Percentiles rank a stretch among this genome's conserved stretches.
phyloP scores from a whole-genome alignment of 1,284 basidiomycete genomes.

The Trichosporon sp. region DNA sequence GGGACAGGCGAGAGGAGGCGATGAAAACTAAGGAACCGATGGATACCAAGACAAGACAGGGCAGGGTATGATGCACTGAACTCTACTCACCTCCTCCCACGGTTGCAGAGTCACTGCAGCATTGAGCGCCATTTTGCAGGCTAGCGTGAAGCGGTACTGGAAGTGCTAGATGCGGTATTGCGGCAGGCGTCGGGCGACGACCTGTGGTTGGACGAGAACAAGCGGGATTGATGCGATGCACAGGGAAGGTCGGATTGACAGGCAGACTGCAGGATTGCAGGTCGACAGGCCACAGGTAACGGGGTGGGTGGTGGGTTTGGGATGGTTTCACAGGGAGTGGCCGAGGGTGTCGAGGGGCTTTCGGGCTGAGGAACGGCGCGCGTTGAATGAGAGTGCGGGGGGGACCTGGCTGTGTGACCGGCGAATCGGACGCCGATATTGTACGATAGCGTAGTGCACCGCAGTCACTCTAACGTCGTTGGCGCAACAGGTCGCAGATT shows the following conservation, averaged over 20 bases:
- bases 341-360: background rate
- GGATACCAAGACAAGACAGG: conserved; percentile 11
- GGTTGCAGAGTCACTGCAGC: conserved; percentile 24
- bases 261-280: background rate
- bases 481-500: conserved; percentile 3
- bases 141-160: conserved; percentile 2
- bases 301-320: conserved; percentile 8
- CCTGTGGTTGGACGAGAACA: conserved; percentile 5
- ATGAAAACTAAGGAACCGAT: conserved; percentile 20
- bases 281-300: background rate
- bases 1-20: background rate
- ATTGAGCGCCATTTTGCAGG: conserved; percentile 7
- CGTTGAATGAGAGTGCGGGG: conserved; percentile 9
- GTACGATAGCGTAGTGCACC: conserved; percentile 3
- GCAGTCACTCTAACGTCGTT: conserved; percentile 1
- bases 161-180: conserved; percentile 7
- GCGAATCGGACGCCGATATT: conserved; percentile 2
- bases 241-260: background rate
- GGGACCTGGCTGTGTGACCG: conserved; percentile 1
- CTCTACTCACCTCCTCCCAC: conserved; percentile 33
- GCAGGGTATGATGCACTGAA: background rate
- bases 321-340: conserved; percentile 8
- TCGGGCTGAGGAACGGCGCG: conserved; percentile 11
- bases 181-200: background rate
- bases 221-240: conserved; percentile 7